Evolutionary conservation across 2,329 filamentous ascomycete genomes (phyloP).

Genomic region (Stachybotrys chlorohalonatus): DNA sequence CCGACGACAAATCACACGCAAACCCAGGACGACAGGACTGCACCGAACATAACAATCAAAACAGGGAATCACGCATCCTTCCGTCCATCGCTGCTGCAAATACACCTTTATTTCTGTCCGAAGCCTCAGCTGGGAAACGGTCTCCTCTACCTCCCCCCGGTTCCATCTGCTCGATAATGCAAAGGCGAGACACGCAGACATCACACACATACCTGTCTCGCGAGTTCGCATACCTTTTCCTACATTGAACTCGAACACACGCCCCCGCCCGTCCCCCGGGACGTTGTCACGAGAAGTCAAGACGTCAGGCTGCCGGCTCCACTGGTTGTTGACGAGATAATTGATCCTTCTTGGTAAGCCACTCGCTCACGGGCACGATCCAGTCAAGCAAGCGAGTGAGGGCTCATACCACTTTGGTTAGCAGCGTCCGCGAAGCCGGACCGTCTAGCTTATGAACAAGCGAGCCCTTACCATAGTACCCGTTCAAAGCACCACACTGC

Average conservation of each 20-base stretch:
- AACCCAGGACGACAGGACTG: too few species aligned
- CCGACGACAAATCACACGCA: too few species aligned
- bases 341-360: too few species aligned
- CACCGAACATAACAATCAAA: too few species aligned
- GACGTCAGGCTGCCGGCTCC: neutral
- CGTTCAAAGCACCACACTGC: neutral
- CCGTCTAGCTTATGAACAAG: neutral
- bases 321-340: neutral
- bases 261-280: too few species aligned
- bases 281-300: neutral
- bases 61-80: too few species aligned
- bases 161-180: neutral
- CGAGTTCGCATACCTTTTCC: neutral
- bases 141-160: neutral
- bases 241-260: neutral
- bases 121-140: neutral
- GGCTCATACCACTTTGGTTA: too few species aligned
- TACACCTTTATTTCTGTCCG: too few species aligned
- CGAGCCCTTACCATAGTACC: neutral
- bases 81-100: too few species aligned
- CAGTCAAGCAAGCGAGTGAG: neutral
- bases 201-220: neutral
- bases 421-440: neutral
- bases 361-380: too few species aligned
- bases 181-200: neutral